Evolutionary conservation across 805 yeast genomes (phyloP), one percentile per base, ranked within the genome.

Genomic region (Myxozyma sirexii): DNA sequence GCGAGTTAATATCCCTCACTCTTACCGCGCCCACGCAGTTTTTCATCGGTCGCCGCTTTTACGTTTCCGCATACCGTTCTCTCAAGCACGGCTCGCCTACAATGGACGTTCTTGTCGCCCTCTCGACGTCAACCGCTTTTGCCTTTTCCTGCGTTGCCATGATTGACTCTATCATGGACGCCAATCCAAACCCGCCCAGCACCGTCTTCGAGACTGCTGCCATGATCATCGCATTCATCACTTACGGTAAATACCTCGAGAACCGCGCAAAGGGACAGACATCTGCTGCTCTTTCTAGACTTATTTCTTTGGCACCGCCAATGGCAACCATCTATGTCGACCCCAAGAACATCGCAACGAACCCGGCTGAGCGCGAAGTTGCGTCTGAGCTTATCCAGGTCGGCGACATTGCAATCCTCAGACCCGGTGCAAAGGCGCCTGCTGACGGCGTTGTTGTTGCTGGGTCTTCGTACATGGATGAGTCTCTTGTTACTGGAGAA

Each of bases 241-340:
- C 94, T 7, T 76, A 91, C 46, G 99, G 99, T 1, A 93, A 94
- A 74, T 88, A 89, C 82, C 77, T 92, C 23, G 99, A 94, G 70
- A 89, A 88, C 73, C 84, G 82, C 64, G 98, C 99, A 1, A 90
- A 94, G 70, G 96, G 98, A 3, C 90, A 88, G 60, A 94, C 98
- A 0, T 89, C 97, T 0, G 82, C 89, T 2, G 96, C 98, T 0
- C 78, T 94, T 42, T 87, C 97, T 0, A 84, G 85, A 65, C 79
- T 94, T 45, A 79, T 96, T 46, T 85, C 92, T 1, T 76, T 94
- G 56, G 82, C 96, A 0, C 97, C 99, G 1, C 80, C 89, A 0
- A 78, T 80, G 1, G 92, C 97, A 66, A 75, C 80, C 0, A 84
- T 92, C 26, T 75, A 88, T 7, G 80, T 79, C 38, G 70, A 35